Base-by-base conservation (phyloP, 257 asterid genomes). In the Solanum clarkiae region DNA sequence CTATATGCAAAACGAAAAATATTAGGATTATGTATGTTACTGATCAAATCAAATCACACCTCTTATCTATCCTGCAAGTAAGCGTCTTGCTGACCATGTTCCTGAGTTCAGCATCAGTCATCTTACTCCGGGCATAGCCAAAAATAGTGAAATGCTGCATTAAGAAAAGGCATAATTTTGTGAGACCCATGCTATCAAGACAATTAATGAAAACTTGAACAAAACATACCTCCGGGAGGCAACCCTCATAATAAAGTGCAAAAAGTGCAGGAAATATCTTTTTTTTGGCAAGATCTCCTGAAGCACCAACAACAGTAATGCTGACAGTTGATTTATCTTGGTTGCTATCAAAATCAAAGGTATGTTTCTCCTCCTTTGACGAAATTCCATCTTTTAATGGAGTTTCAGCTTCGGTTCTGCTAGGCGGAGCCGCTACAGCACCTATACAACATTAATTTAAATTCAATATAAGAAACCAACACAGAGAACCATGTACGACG, bases 201-300 rank as follows among this genome's bases (percentile, higher is more conserved):
- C 57, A 80, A 81, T 54, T 45, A 49, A 44, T 60, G 66, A 72
- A 45, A 51, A 77, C 24, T 45, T 24, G 26, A 32, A 26, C 1
- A 45, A 20, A 68, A 72, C 90, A 86, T 13, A 96, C 99, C 99
- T 95, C 92, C 16, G 99, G 99, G 45, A 96, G 98, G 90, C 92
- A 94, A 84, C 84, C 98, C 92, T 95, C 99, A 15, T 96, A 96
- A 84, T 92, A 96, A 83, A 96, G 98, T 11, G 99, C 99, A 90
- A 96, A 96, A 56, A 95, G 98, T 55, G 99, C 99, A 69, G 99
- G 99, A 87, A 96, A 95, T 86, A 96, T 96, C 92, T 96, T 96
- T 92, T 96, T 96, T 93, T 94, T 96, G 56, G 99, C 99, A 82
- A 96, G 97, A 90, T 96, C 99, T 40, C 99, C 99, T 16, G 99